These are phyloP conservation scores for Candolleomyces eurysporus DNA, from an alignment of 768 basidiomycete species.

Conservation along the genomic window DNA sequence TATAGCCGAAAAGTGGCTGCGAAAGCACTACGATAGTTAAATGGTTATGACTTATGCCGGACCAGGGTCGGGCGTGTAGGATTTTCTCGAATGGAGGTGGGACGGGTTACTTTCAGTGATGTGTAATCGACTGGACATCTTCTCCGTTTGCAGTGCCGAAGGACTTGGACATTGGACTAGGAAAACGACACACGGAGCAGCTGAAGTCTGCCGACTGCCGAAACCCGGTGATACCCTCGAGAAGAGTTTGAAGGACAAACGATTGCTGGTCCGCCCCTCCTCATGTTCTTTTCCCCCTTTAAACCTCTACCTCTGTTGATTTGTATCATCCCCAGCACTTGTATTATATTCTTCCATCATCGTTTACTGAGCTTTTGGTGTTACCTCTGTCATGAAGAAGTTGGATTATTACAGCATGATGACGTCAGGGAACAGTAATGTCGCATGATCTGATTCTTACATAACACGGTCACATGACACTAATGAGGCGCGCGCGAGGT, in stretches of 20 bases:
- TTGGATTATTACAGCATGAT: neutral
- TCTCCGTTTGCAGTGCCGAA: too few species aligned
- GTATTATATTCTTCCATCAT: neutral
- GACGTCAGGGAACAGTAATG: neutral
- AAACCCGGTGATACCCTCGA: too few species aligned
- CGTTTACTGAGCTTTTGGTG: neutral
- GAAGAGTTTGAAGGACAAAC: too few species aligned
- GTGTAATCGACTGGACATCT: too few species aligned
- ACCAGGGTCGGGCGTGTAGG: neutral
- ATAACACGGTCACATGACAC: too few species aligned
- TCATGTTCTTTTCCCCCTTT: neutral
- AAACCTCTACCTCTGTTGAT: neutral
- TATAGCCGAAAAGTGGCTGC: slow-evolving; percentile 68
- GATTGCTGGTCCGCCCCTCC: too few species aligned
- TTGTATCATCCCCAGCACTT: neutral
- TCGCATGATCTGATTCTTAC: too few species aligned
- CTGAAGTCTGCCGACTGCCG: too few species aligned
- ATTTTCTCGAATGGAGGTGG: neutral
- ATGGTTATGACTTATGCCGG: neutral
- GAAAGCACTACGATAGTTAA: slow-evolving; percentile 33
- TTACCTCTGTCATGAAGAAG: neutral
- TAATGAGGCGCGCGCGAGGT: too few species aligned
- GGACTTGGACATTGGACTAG: too few species aligned
- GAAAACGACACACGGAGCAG: too few species aligned
- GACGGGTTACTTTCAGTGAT: too few species aligned